These are phyloP conservation scores for Neurospora sp. DNA, from an alignment of 2,329 filamentous ascomycete species.

Conservation along the genomic window DNA sequence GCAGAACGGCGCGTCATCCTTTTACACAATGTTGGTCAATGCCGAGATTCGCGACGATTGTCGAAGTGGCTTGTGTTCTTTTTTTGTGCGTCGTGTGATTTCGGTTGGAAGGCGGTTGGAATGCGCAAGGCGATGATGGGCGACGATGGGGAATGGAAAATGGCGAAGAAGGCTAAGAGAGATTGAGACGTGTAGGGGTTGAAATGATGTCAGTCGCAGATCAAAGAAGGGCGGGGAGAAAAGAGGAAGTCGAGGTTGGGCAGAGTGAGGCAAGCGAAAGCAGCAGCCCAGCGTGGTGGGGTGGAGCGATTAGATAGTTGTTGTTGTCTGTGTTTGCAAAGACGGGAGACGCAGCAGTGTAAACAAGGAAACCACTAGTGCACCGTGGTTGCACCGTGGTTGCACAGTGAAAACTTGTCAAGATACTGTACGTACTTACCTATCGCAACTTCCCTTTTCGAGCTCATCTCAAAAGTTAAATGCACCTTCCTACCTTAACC, in stretches of 20 bases:
- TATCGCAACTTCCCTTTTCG: not conserved
- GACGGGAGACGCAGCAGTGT: not conserved
- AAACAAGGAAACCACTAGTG: not conserved
- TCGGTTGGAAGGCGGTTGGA: not conserved
- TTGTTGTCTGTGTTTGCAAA: not conserved
- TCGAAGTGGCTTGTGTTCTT: not conserved
- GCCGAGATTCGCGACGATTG: not conserved
- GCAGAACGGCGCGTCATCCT: constrained; percentile 30
- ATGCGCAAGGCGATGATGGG: not conserved
- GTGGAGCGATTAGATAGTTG: not conserved
- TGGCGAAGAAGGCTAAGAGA: constrained; percentile 1
- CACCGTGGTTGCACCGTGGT: not conserved
- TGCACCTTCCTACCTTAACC: not conserved
- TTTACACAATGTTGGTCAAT: not conserved
- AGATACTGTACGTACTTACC: not conserved
- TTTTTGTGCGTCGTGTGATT: not conserved
- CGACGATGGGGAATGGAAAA: not conserved
- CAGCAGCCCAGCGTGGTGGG: not conserved
- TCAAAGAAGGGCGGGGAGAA: constrained; percentile 1
- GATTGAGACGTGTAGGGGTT: constrained; percentile 5
- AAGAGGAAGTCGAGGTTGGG: not conserved
- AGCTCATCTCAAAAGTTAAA: not conserved
- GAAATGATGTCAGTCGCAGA: constrained; percentile 18
- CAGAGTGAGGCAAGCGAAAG: not conserved
- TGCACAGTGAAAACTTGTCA: not conserved